Percentiles rank a stretch among this genome's conserved stretches.
Evolutionary conservation across 495 filamentous ascomycete species (phyloP).

Genomic region (Aspergillus panamensis): DNA sequence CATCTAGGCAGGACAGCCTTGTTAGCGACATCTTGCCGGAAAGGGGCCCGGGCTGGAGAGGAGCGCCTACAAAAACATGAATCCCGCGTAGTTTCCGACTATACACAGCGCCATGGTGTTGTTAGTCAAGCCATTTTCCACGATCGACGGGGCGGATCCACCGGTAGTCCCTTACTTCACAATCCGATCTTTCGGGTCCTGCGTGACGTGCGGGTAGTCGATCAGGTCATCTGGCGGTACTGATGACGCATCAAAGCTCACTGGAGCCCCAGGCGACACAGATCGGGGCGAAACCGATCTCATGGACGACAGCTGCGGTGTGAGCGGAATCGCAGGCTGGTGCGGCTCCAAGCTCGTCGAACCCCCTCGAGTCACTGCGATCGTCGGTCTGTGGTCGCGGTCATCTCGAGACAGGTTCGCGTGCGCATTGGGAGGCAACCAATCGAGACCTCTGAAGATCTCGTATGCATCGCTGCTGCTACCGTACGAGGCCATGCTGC

Average conservation of each 20-base stretch:
- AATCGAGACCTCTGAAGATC: slow-evolving; percentile 13
- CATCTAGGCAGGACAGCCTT: slow-evolving; percentile 24
- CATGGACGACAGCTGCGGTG: slow-evolving; percentile 3
- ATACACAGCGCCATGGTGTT: neutral
- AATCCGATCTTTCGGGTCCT: slow-evolving; percentile 14
- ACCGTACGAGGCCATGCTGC: slow-evolving; percentile 5
- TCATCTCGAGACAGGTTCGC: neutral
- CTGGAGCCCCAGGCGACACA: slow-evolving; percentile 1
- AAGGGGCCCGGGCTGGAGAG: neutral
- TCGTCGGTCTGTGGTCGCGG: too few species aligned
- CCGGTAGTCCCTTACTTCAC: slow-evolving; percentile 22
- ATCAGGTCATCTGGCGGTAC: neutral
- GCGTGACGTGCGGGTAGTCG: neutral
- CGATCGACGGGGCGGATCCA: neutral
- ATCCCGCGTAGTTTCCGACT: slow-evolving; percentile 36
- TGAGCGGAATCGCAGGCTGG: neutral
- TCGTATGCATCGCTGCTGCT: neutral
- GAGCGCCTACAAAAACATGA: slow-evolving; percentile 40
- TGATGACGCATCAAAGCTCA: neutral
- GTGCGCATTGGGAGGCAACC: neutral
- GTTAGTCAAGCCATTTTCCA: slow-evolving; percentile 8
- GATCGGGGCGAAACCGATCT: slow-evolving; percentile 11
- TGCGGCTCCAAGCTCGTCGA: neutral
- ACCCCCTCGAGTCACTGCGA: too few species aligned
- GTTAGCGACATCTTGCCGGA: neutral